Evolutionary conservation across 2,329 filamentous ascomycete species (phyloP).

Genomic region (Apiospora marii): DNA sequence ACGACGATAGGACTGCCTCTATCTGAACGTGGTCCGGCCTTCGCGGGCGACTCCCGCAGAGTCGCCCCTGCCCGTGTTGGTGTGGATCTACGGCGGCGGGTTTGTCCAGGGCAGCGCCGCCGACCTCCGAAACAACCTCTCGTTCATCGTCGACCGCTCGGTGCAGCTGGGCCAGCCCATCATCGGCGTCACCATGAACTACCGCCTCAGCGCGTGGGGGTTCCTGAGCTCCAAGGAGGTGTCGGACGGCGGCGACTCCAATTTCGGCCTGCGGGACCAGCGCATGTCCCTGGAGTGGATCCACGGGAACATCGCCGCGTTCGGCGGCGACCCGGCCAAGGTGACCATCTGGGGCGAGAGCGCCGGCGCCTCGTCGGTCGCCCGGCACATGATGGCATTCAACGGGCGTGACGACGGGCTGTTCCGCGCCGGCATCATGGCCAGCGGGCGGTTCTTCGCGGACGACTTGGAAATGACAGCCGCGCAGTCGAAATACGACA

Average conservation of each 20-base stretch:
- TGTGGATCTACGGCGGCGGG: constrained; percentile 64
- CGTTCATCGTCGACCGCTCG: constrained; percentile 42
- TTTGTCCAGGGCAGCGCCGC: constrained; percentile 37
- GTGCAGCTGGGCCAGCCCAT: constrained; percentile 56
- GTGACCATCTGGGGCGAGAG: constrained; percentile 64
- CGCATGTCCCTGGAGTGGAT: constrained; percentile 58
- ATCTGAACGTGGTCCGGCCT: constrained; percentile 67
- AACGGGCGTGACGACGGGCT: constrained; percentile 60
- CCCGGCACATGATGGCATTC: constrained; percentile 59
- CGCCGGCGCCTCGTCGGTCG: constrained; percentile 58
- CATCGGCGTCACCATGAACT: constrained; percentile 59
- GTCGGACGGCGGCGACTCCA: constrained; percentile 51
- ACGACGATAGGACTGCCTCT: constrained; percentile 63
- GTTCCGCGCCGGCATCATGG: constrained; percentile 60
- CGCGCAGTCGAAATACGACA: constrained; percentile 41
- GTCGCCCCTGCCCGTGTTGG: constrained; percentile 58
- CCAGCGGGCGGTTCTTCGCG: constrained; percentile 53
- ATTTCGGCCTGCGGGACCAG: constrained; percentile 60
- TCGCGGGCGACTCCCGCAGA: constrained; percentile 43
- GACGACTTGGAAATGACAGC: not conserved
- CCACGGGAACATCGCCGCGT: constrained; percentile 57
- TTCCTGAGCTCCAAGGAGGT: constrained; percentile 58
- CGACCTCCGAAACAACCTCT: constrained; percentile 65
- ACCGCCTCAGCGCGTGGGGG: constrained; percentile 59
- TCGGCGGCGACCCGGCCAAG: constrained; percentile 54